Base-by-base conservation (phyloP, 257 asterid genomes). In the Pogostemon cablin region DNA sequence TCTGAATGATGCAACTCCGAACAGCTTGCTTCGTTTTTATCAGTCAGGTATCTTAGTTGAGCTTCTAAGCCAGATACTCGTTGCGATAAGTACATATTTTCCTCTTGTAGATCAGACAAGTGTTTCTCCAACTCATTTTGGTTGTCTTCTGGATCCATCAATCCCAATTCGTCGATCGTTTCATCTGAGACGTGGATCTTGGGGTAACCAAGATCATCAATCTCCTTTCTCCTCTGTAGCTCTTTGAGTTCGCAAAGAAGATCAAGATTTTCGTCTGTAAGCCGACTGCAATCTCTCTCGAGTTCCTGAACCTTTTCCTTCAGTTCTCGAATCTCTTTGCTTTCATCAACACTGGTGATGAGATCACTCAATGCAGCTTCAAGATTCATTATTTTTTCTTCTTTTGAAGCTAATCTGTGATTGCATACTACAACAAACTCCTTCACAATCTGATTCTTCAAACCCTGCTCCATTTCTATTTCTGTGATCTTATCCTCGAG, bases 21-120 rank as follows among this genome's bases (percentile, higher is more conserved):
- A 72, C 77, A 75, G 48, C 62, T 72, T 0, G 80, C 32, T 52
- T 79, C 86, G 7, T 37, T 77, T 55, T 55, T 66, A 48, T 84
- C 85, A 2, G 79, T 72, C 35, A 84, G 67, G 55, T 84, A 80
- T 56, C 88, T 71, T 15, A 84, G 53, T 25, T 79, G 88, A 69
- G 88, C 86, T 84, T 84, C 88, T 71, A 84, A 68, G n/a, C 88
- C 88, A 40, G 79, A 79, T 17, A 84, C 81, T 44, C 86, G 61
- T 76, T 79, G 78, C 40, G 81, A 71, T 37, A 84, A 74, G 73
- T 78, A 76, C 10, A 71, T 38, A 59, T 81, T 84, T 65, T 84
- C 84, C 52, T 77, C 82, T 60, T 79, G 80, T 3, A 79, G 71
- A 7, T 77, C 81, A 53, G 61, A 52, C 64, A 77, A 64, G 68